These are phyloP conservation scores for Euphrasia arctica DNA, from an alignment of 305 asterid species.

Conservation along the genomic window DNA sequence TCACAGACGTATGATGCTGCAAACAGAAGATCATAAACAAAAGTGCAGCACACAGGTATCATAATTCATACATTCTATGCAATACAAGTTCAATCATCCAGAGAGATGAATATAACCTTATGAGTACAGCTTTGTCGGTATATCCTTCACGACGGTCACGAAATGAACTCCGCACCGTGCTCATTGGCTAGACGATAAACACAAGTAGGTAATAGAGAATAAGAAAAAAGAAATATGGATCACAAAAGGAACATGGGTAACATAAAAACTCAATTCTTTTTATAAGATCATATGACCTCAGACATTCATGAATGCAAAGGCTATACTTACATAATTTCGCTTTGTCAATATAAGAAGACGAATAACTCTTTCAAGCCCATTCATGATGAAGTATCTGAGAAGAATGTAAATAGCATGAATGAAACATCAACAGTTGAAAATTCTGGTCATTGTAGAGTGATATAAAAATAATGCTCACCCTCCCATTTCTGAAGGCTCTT, in stretches of 20 bases:
- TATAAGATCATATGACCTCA: background rate
- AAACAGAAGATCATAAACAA: conserved; percentile 19
- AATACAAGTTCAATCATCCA: conserved; percentile 6
- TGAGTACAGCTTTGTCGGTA: conserved; percentile 90
- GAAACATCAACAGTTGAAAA: conserved; percentile 17
- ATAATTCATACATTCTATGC: conserved; percentile 16
- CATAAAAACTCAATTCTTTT: conserved; percentile 8
- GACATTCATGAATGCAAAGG: conserved; percentile 20
- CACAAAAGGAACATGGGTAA: conserved; percentile 8
- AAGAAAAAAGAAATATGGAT: conserved; percentile 3
- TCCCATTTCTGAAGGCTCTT: conserved; percentile 98
- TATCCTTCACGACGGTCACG: conserved; percentile 87
- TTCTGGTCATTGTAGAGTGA: conserved; percentile 11
- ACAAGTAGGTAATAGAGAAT: conserved; percentile 22
- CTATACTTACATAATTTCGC: conserved; percentile 73
- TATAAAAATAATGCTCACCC: conserved; percentile 55
- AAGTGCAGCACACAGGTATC: conserved; percentile 16
- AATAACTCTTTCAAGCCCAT: conserved; percentile 91
- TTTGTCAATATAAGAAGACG: conserved; percentile 86
- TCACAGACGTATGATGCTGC: conserved; percentile 5
- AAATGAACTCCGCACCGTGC: conserved; percentile 81
- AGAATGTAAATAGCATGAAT: conserved; percentile 21
- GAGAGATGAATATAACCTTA: conserved; percentile 53
- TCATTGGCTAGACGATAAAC: conserved; percentile 61
- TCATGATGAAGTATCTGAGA: conserved; percentile 82